Conservation (phyloP, 768 basidiomycete species). For the Pluteus cervinus region DNA sequence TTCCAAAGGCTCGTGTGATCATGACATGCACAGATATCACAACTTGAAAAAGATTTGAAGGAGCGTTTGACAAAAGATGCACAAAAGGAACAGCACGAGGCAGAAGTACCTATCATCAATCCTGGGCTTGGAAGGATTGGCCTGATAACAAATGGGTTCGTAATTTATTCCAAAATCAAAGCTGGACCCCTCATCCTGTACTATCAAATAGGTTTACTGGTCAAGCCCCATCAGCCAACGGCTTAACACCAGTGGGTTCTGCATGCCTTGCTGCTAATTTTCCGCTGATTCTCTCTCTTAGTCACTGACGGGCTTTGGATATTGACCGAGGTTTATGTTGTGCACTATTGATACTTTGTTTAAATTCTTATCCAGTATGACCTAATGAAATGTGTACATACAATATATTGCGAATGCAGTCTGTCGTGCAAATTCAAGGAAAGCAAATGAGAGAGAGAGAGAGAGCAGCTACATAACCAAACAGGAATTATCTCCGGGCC, state of each 20-base stretch:
- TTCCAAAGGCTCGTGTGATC: constrained; percentile 3
- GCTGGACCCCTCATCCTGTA: neutral
- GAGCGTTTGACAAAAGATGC: constrained; percentile 83
- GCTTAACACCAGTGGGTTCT: constrained; percentile 57
- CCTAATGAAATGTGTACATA: too few species aligned
- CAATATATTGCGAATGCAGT: too few species aligned
- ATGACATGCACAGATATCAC: constrained; percentile 44
- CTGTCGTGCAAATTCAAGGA: too few species aligned
- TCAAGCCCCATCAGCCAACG: constrained; percentile 68
- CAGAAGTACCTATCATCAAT: constrained; percentile 84
- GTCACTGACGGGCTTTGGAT: too few species aligned
- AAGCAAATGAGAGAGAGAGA: too few species aligned
- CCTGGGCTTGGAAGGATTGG: constrained; percentile 60
- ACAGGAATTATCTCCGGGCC: constrained; percentile 48
- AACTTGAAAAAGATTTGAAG: constrained; percentile 84
- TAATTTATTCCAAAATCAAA: constrained; percentile 20
- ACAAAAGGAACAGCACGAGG: constrained; percentile 85
- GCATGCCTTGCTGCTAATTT: neutral
- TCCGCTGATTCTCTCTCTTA: constrained; percentile 6
- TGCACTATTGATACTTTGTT: too few species aligned
- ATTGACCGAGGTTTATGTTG: too few species aligned
- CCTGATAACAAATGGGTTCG: constrained; percentile 75
- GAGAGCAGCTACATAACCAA: constrained; percentile 54
- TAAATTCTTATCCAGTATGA: neutral
- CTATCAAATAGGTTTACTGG: constrained; percentile 43